Percentiles rank a stretch among this genome's conserved stretches.
phyloP scores from a whole-genome alignment of 2,329 filamentous ascomycete species.

The Herpomyces periplanetae region DNA sequence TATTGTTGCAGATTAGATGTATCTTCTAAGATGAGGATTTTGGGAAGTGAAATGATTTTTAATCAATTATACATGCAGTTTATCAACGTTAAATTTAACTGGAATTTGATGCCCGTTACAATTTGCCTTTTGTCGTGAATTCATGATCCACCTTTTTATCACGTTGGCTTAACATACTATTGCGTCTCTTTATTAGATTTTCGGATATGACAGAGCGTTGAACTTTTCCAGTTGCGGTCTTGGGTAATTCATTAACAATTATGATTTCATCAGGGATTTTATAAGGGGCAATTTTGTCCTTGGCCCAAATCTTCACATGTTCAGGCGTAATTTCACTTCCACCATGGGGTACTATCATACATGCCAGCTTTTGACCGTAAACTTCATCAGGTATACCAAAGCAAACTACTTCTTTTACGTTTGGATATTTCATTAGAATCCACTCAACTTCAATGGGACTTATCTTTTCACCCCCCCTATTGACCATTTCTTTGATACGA shows the following conservation, averaged over 20 bases:
- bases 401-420: slow-evolving; percentile 35
- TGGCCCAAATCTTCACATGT: slow-evolving; percentile 25
- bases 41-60: too few species aligned
- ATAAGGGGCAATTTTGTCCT: slow-evolving; percentile 32
- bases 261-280: slow-evolving; percentile 36
- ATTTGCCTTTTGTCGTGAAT: too few species aligned
- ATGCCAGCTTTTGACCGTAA: slow-evolving; percentile 43
- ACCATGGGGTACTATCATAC: slow-evolving; percentile 31
- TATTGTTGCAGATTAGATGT: too few species aligned
- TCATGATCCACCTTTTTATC: too few species aligned
- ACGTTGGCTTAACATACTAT: too few species aligned
- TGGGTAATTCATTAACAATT: slow-evolving; percentile 49
- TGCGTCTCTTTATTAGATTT: slow-evolving; percentile 40
- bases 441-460: slow-evolving; percentile 63
- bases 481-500: slow-evolving; percentile 74
- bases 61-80: too few species aligned
- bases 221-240: slow-evolving; percentile 69
- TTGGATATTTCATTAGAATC: slow-evolving; percentile 27
- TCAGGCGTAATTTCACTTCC: slow-evolving; percentile 15
- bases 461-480: slow-evolving; percentile 65
- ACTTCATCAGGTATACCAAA: slow-evolving; percentile 48
- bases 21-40: too few species aligned
- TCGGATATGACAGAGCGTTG: slow-evolving; percentile 56
- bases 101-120: too few species aligned
- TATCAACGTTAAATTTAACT: too few species aligned